phyloP scores from a whole-genome alignment of 1,284 basidiomycete genomes.

The Chalciporus sp. region DNA sequence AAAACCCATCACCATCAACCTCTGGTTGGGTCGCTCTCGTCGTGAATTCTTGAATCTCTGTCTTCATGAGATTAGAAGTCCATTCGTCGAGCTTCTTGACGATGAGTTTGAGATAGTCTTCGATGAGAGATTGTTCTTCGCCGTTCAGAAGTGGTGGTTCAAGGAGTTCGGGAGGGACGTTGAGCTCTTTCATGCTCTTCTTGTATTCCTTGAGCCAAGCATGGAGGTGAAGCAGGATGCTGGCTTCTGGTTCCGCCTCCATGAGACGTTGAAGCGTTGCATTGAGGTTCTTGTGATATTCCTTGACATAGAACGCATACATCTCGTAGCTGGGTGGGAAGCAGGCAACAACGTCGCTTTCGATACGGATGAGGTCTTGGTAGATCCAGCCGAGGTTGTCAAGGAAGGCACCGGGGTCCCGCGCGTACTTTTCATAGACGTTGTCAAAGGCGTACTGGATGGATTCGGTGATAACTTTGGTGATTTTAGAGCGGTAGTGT shows the following conservation, averaged over 20 bases:
- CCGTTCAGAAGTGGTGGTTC: constrained; percentile 91
- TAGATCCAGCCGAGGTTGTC: constrained; percentile 89
- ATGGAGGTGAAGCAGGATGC: constrained; percentile 82
- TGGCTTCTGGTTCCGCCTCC: constrained; percentile 82
- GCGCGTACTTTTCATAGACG: constrained; percentile 64
- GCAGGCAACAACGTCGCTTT: constrained; percentile 84
- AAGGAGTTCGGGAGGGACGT: constrained; percentile 79
- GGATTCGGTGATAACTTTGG: constrained; percentile 78
- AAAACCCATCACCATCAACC: constrained; percentile 85
- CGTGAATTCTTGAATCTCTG: constrained; percentile 86
- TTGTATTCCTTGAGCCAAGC: constrained; percentile 97
- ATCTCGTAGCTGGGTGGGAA: constrained; percentile 95
- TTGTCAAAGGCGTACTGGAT: constrained; percentile 77
- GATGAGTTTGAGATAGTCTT: constrained; percentile 94
- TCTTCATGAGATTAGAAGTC: constrained; percentile 92
- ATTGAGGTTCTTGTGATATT: constrained; percentile 93
- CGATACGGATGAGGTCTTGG: constrained; percentile 90
- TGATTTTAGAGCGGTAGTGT: constrained; percentile 92
- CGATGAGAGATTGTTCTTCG: constrained; percentile 91
- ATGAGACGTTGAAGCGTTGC: constrained; percentile 73
- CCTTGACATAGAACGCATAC: constrained; percentile 80
- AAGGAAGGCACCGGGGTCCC: constrained; percentile 75
- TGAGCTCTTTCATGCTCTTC: constrained; percentile 92
- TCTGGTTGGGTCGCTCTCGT: constrained; percentile 87
- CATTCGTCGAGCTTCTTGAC: constrained; percentile 97